These are phyloP conservation scores for Phaseolus coccineus DNA, from an alignment of 331 rosid species.

Conservation along the genomic window DNA sequence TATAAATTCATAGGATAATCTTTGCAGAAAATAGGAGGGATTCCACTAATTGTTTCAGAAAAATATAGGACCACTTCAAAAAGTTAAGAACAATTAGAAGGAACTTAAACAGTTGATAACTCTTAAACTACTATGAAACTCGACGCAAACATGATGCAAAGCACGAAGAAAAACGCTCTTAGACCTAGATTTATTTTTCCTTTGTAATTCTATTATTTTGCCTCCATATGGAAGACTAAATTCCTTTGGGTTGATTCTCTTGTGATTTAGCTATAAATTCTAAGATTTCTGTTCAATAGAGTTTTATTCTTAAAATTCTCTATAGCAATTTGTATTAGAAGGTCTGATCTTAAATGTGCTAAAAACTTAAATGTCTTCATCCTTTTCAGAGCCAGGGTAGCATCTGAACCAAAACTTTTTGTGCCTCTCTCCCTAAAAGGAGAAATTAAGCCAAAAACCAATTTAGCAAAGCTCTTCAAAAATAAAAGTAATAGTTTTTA, in stretches of 20 bases:
- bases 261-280: neutral
- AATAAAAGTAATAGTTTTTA: neutral
- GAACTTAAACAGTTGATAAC: neutral
- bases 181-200: too few relatives aligned
- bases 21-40: neutral
- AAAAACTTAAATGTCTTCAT: neutral
- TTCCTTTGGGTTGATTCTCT: too few relatives aligned
- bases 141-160: too few relatives aligned
- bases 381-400: neutral
- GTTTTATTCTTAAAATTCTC: too few relatives aligned
- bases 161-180: too few relatives aligned
- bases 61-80: neutral
- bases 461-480: neutral
- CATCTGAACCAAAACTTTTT: neutral
- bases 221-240: too few relatives aligned
- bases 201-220: too few relatives aligned
- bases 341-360: neutral
- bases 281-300: too few relatives aligned
- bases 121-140: neutral
- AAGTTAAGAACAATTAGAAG: neutral
- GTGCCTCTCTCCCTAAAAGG: neutral
- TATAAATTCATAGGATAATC: neutral
- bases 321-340: too few relatives aligned
- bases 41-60: conserved; percentile 23
- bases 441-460: neutral